A percentile compares a stretch with the other conserved stretches of the same genome.
phyloP scores from a whole-genome alignment of 192 early-diverging fungal genomes.

The Spinellus fusiger region DNA sequence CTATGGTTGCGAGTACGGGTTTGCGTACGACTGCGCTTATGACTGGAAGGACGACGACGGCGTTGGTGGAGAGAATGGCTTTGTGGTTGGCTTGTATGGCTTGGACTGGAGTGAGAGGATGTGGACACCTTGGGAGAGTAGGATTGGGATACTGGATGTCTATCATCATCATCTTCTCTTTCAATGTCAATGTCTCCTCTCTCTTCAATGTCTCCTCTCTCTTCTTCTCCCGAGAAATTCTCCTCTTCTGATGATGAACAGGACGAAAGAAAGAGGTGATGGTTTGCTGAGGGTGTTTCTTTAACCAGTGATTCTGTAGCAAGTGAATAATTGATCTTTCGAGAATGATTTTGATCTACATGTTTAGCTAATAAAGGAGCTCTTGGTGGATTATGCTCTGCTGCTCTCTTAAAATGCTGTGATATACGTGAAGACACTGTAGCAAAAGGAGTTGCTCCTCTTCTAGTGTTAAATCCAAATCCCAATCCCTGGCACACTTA shows the following conservation, averaged over 20 bases:
- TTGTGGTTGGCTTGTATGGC: too few relatives aligned
- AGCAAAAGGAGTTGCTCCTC: conserved; percentile 80
- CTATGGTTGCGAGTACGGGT: too few relatives aligned
- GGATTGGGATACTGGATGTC: too few relatives aligned
- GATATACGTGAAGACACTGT: conserved; percentile 88
- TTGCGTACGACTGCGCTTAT: too few relatives aligned
- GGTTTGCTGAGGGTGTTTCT: neutral
- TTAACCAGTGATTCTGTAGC: conserved; percentile 26
- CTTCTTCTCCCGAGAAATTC: too few relatives aligned
- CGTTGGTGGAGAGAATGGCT: too few relatives aligned
- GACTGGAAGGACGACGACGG: too few relatives aligned
- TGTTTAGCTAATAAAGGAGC: conserved; percentile 65
- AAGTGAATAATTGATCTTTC: conserved; percentile 74
- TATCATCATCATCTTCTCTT: too few relatives aligned
- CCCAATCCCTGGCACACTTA: conserved; percentile 42
- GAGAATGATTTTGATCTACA: conserved; percentile 60
- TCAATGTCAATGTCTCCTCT: too few relatives aligned
- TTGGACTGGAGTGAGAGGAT: too few relatives aligned
- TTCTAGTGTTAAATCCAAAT: conserved; percentile 20
- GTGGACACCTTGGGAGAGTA: too few relatives aligned
- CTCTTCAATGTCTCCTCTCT: neutral
- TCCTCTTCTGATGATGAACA: neutral
- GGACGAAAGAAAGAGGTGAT: neutral
- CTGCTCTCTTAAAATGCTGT: conserved; percentile 80
- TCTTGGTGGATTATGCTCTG: conserved; percentile 69